phyloP scores from a whole-genome alignment of 2,329 filamentous ascomycete species.

The Ceratocystis lukuohia region DNA sequence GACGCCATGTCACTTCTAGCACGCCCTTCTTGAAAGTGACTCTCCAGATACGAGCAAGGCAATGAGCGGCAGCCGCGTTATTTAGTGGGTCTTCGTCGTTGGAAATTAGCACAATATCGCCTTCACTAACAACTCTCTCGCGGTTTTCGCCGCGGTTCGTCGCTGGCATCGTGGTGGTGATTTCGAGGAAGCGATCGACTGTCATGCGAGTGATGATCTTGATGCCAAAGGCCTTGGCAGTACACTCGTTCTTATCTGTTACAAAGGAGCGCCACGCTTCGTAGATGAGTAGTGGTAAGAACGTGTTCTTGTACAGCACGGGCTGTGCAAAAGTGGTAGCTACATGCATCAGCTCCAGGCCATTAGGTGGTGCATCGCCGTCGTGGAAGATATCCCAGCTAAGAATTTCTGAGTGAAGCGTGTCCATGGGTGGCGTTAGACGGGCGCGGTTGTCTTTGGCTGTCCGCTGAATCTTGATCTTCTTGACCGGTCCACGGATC shows the following conservation, averaged over 20 bases:
- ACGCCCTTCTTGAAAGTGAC: constrained; percentile 68
- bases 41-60: constrained; percentile 70
- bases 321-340: constrained; percentile 66
- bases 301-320: constrained; percentile 70
- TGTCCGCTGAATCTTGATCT: constrained; percentile 65
- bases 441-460: constrained; percentile 90
- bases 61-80: constrained; percentile 56
- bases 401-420: constrained; percentile 72
- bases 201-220: constrained; percentile 78
- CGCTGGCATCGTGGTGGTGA: constrained; percentile 68
- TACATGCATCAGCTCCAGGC: constrained; percentile 60
- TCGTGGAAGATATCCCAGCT: constrained; percentile 91
- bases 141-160: constrained; percentile 4
- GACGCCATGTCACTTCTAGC: constrained; percentile 74
- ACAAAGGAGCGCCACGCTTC: constrained; percentile 95
- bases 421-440: constrained; percentile 74
- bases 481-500: constrained; percentile 64
- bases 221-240: constrained; percentile 68
- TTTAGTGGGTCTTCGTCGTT: constrained; percentile 56
- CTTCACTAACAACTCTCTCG: constrained; percentile 61
- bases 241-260: constrained; percentile 75
- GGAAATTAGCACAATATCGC: constrained; percentile 80
- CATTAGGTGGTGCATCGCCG: constrained; percentile 71
- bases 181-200: constrained; percentile 85
- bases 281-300: constrained; percentile 76